Evolutionary conservation across 192 early-diverging fungal genomes (phyloP), one percentile per base, ranked within the genome.

Genomic region (Backusella tuberculispora): DNA sequence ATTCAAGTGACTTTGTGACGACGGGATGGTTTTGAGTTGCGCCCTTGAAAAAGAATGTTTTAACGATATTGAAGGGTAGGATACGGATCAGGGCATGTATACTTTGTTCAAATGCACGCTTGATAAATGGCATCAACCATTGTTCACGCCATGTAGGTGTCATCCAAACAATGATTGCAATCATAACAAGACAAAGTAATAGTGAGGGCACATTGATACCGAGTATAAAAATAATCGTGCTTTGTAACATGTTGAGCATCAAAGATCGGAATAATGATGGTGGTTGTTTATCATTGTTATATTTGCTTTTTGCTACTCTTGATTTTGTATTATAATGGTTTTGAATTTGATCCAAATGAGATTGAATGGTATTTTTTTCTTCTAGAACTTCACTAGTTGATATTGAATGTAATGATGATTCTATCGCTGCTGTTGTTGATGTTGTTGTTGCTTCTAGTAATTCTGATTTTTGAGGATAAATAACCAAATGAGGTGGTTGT

Each of bases 161-260:
- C 63, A 77, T 72, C 80, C 80, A 81, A 9, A 74, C 15, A 26
- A 78, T 56, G 14, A 75, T 75, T 0, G 56, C 69, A 8, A 77
- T 60, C n/a, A 72, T 63, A 0, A 77, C 72, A 12, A 81, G 4
- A 26, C 75, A 74, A 2, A 81, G 41, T 6, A 81, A n/a, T 8
- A 81, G 1, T 10, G 64, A 74, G 4, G 80, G 73, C 3, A 81
- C 24, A 50, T 81, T 78, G 64, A 81, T 74, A 17, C 47, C 38
- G 2, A 64, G 8, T 4, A 80, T 3, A 24, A 46, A 29, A 2
- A 26, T 5, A 3, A 63, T 14, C 3, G 45, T 2, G n/a, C 21
- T 60, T 5, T 40, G 41, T 0, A 56, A 13, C 5, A 46, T 44
- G 3, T 24, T 14, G 19, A 69, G 40, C 8, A 78, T 0, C 21